Evolutionary conservation across 73 alveolate genomes (phyloP).

Genomic region (Uronychia binucleata): DNA sequence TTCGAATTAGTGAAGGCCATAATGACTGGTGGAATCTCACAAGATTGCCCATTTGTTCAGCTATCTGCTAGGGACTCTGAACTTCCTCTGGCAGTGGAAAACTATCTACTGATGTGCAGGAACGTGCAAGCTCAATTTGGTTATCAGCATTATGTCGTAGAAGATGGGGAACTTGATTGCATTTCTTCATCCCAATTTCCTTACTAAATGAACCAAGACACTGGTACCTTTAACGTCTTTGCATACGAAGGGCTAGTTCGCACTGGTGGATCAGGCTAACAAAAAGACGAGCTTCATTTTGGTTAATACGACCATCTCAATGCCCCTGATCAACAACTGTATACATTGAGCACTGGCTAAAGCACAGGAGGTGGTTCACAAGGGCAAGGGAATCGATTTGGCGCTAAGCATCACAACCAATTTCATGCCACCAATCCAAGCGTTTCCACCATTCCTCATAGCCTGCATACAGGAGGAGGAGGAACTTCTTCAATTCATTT

Average conservation of each 20-base stretch:
- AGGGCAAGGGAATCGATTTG: no score
- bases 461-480: not conserved
- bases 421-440: not conserved
- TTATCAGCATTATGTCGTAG: not conserved
- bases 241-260: not conserved
- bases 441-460: not conserved
- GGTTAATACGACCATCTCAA: not conserved
- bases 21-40: not conserved
- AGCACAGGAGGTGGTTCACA: no score
- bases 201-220: not conserved
- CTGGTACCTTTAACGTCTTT: not conserved
- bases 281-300: no score
- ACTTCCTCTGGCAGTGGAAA: not conserved
- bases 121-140: not conserved
- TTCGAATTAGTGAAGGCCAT: not conserved
- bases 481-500: not conserved
- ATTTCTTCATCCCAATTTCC: not conserved
- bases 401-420: not conserved
- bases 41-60: not conserved
- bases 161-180: not conserved
- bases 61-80: not conserved
- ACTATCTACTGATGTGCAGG: not conserved
- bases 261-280: not conserved
- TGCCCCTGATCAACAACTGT: no score
- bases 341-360: no score